Evolutionary conservation across 148 eudicot species (phyloP).

Genomic region (Diospyros kaki): DNA sequence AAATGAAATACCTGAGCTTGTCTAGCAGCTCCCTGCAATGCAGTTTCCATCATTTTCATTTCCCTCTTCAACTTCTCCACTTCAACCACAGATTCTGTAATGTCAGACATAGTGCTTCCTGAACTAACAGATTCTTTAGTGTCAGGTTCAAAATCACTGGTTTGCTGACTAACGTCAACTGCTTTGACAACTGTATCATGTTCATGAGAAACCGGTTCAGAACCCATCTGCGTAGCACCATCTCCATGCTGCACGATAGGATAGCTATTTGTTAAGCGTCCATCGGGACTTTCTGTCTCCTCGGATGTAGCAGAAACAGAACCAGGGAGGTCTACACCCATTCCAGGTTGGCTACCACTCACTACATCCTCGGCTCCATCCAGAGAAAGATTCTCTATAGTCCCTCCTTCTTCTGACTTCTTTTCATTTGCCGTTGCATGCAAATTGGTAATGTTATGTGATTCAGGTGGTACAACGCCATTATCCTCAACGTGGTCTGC

Average conservation of each 20-base stretch:
- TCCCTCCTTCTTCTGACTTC: conserved; percentile 35
- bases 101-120: conserved; percentile 38
- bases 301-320: conserved; percentile 20
- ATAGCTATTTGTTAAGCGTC: conserved; percentile 18
- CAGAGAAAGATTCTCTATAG: conserved; percentile 21
- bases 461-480: conserved; percentile 20
- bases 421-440: conserved; percentile 26
- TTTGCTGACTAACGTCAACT: conserved; percentile 28
- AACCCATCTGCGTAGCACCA: conserved; percentile 30
- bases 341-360: conserved; percentile 29
- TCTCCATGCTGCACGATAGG: conserved; percentile 30
- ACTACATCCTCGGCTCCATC: conserved; percentile 29
- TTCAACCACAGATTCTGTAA: conserved; percentile 48
- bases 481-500: conserved; percentile 24
- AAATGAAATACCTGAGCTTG: conserved; percentile 77
- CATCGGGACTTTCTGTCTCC: conserved; percentile 35
- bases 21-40: conserved; percentile 92
- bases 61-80: conserved; percentile 78
- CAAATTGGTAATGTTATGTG: conserved; percentile 24
- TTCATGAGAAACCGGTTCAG: conserved; percentile 30
- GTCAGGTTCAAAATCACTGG: conserved; percentile 27
- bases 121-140: conserved; percentile 39
- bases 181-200: conserved; percentile 24
- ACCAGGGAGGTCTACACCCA: conserved; percentile 23
- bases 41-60: conserved; percentile 97